Evolutionary conservation across 176 grass and related monocot species (phyloP), one percentile per base, ranked within the genome.

Genomic region (Carex littledalei): DNA sequence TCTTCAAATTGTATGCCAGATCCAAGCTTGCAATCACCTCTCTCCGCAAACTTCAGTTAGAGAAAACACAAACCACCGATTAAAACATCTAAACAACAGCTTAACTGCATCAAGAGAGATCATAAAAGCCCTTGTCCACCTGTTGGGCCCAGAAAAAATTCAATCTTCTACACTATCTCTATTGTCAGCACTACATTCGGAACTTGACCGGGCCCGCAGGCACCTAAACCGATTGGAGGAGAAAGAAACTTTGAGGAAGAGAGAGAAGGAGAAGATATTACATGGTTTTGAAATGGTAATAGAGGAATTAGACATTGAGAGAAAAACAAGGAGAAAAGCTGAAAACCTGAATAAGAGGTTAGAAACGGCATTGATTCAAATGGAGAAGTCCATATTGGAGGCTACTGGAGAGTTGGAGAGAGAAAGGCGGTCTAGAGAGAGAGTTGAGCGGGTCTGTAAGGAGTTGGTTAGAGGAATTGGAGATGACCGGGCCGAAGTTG

Each of bases 81-180:
- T 86, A 72, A 85, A 87, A 31, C 81, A 94, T 73, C 80, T 98
- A 72, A 87, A 81, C 83, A 89, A 83, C 72, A 87, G 83, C 80
- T 66, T 98, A 39, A 57, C 69, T 5, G 85, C 95, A 34, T 94
- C 89, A 78, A 89, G 87, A 84, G 91, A 93, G 80, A 89, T 98
- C 2, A 73, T 95, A 54, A 92, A 89, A 17, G 88, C 90, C 13
- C 50, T 95, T 34, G 62, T 81, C 80, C 81, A 59, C 69, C 59
- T 94, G 20, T 67, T 81, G 80, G 85, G 85, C 1, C 60, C 75
- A 45, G 86, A 84, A 15, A 89, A 56, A n/a, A 85, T 79, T 45
- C 82, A 34, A 79, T 69, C 87, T 16, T 94, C 91, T 11, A 73
- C 86, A 74, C 49, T 85, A 8, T 90, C 93, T 34, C 64, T 98